These are phyloP conservation scores for Teratosphaeria nubilosa DNA, from an alignment of 2,329 filamentous ascomycete genomes.

Conservation along the genomic window DNA sequence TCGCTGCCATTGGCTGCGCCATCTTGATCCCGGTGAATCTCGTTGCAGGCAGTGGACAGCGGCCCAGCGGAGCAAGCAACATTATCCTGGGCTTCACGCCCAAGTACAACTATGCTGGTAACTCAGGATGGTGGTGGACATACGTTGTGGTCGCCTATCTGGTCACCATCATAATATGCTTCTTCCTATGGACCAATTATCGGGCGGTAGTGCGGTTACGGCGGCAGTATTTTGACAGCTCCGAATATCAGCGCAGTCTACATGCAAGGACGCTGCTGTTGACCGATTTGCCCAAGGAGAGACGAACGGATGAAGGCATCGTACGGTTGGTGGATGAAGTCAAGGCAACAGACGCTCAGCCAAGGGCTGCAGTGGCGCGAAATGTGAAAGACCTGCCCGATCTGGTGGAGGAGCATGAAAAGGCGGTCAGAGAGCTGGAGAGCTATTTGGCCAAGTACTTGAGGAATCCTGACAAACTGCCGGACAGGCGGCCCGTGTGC, in stretches of 20 bases:
- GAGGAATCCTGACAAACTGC: constrained; percentile 73
- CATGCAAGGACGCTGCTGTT: constrained; percentile 62
- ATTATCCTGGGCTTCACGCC: constrained; percentile 50
- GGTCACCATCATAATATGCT: constrained; percentile 65
- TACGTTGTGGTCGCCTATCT: constrained; percentile 50
- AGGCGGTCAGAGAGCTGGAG: constrained; percentile 73
- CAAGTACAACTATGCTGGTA: constrained; percentile 34
- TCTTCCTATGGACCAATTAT: constrained; percentile 88
- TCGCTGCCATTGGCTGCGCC: constrained; percentile 62
- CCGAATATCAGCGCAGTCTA: constrained; percentile 79
- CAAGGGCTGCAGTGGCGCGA: constrained; percentile 71
- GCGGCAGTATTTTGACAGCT: constrained; percentile 69
- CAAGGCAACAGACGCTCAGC: constrained; percentile 63
- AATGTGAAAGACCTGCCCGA: constrained; percentile 86
- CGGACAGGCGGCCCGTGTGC: constrained; percentile 66
- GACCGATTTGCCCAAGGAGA: constrained; percentile 71
- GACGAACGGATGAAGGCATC: constrained; percentile 76
- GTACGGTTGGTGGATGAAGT: constrained; percentile 71
- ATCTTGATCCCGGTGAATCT: constrained; percentile 73
- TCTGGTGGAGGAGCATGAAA: constrained; percentile 73
- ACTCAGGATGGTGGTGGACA: constrained; percentile 43
- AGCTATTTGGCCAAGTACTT: constrained; percentile 79
- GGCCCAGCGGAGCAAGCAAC: constrained; percentile 13
- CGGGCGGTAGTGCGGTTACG: constrained; percentile 59
- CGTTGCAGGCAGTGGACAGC: constrained; percentile 19